Conservation (phyloP, 2,329 filamentous ascomycete species). For the Aureobasidium sp. region DNA sequence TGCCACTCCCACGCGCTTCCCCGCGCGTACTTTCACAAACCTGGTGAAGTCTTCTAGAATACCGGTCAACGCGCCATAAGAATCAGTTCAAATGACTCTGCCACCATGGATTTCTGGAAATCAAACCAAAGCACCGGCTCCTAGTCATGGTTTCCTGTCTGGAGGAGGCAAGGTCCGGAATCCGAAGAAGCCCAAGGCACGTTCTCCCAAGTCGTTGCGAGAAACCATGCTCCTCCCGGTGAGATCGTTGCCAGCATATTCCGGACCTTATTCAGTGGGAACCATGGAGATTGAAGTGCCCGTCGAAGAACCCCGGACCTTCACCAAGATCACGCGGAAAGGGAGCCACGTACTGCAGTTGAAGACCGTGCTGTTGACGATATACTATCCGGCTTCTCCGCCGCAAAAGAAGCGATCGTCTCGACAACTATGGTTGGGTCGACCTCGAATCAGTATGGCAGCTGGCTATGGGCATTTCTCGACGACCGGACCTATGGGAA, state of each 20-base stretch:
- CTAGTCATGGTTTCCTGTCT: background rate
- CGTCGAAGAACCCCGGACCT: conserved; percentile 36
- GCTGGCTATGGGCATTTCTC: conserved; percentile 56
- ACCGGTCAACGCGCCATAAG: background rate
- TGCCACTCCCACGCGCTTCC: background rate
- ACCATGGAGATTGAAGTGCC: conserved; percentile 50
- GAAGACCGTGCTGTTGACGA: conserved; percentile 53
- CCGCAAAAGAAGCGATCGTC: conserved; percentile 36
- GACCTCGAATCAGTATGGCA: conserved; percentile 47
- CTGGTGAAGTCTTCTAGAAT: background rate
- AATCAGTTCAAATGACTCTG: background rate
- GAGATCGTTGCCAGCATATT: conserved; percentile 40
- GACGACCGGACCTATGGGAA: conserved; percentile 40
- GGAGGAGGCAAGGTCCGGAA: conserved; percentile 27
- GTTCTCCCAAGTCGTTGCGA: conserved; percentile 38
- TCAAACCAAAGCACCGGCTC: background rate
- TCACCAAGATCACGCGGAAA: conserved; percentile 43
- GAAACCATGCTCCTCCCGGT: conserved; percentile 39
- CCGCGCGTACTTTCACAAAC: background rate
- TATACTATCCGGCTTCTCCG: conserved; percentile 53
- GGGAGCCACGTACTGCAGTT: conserved; percentile 41
- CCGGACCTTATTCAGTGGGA: conserved; percentile 40
- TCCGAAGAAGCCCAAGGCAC: conserved; percentile 39
- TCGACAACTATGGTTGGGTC: conserved; percentile 53
- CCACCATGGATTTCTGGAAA: conserved; percentile 11